These are phyloP conservation scores for Pharus latifolius DNA, from an alignment of 176 grass and related monocot genomes.

Conservation along the genomic window DNA sequence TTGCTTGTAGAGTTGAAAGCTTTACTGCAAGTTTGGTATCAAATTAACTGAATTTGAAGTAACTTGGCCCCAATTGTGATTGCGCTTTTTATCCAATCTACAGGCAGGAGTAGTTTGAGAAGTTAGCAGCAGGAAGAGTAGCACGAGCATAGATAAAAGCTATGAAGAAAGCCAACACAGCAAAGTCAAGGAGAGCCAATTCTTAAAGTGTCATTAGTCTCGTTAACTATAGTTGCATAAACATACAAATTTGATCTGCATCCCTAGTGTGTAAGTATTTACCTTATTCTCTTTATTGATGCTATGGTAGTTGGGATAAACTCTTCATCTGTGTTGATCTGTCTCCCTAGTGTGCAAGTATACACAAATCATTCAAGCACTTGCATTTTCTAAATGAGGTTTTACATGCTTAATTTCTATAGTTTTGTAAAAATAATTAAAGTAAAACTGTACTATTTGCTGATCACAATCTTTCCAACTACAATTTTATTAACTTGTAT, in stretches of 20 bases:
- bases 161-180: constrained; percentile 53
- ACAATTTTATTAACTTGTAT: not conserved
- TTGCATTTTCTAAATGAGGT: not conserved
- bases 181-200: constrained; percentile 71
- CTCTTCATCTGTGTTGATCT: not conserved
- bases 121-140: constrained; percentile 74
- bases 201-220: constrained; percentile 51
- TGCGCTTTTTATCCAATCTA: not conserved
- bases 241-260: not conserved
- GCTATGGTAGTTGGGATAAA: constrained; percentile 89
- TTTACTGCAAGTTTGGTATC: not conserved
- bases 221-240: not conserved
- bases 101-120: constrained; percentile 77
- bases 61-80: not conserved
- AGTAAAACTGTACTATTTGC: not conserved
- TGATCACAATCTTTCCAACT: not conserved
- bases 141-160: constrained; percentile 78
- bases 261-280: not conserved
- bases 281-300: constrained; percentile 16
- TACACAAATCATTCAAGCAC: not conserved
- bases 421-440: not conserved
- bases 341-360: constrained; percentile 23
- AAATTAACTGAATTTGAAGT: not conserved
- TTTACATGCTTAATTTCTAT: not conserved
- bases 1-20: not conserved